A percentile compares a stretch with the other conserved stretches of the same genome.
Conservation (phyloP, 257 asterid species). For the Fraxinus excelsior region DNA sequence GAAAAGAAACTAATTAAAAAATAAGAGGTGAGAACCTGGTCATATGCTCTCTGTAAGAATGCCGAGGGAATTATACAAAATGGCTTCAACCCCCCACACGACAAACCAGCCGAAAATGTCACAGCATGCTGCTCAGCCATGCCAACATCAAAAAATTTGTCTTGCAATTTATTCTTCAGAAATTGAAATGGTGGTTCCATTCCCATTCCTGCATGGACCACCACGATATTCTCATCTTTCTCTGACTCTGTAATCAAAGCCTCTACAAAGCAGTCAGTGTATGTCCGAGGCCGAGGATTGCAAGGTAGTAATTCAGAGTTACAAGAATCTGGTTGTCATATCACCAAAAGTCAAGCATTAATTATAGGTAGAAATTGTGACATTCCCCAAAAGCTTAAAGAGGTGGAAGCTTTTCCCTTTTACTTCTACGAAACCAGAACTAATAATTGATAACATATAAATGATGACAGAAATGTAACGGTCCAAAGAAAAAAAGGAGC, state of each 20-base stretch:
- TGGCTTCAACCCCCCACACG: constrained; percentile 86
- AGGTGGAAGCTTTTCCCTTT: not conserved
- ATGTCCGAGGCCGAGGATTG: constrained; percentile 47
- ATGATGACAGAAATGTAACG: not conserved
- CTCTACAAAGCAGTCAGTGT: constrained; percentile 67
- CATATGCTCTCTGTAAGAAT: constrained; percentile 87
- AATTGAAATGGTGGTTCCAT: constrained; percentile 70
- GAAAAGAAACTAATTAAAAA: not conserved
- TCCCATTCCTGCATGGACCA: constrained; percentile 89
- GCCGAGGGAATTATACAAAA: constrained; percentile 86
- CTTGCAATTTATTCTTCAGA: constrained; percentile 52
- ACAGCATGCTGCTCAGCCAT: constrained; percentile 99
- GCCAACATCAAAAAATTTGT: constrained; percentile 76
- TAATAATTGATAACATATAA: not conserved
- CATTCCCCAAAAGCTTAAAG: not conserved
- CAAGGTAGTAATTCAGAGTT: constrained; percentile 27
- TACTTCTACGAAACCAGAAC: not conserved
- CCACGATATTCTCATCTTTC: constrained; percentile 72
- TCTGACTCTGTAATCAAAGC: constrained; percentile 66
- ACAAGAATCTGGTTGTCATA: constrained; percentile 37
- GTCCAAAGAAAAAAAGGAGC: constrained; percentile 15
- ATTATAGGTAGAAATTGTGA: not conserved
- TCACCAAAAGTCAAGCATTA: constrained; percentile 20
- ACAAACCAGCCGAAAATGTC: constrained; percentile 83
- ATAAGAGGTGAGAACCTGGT: constrained; percentile 54